Evolutionary conservation across 352 stramenopile genomes (phyloP), one percentile per base, ranked within the genome.

Genomic region (Globisporangium ultimum): DNA sequence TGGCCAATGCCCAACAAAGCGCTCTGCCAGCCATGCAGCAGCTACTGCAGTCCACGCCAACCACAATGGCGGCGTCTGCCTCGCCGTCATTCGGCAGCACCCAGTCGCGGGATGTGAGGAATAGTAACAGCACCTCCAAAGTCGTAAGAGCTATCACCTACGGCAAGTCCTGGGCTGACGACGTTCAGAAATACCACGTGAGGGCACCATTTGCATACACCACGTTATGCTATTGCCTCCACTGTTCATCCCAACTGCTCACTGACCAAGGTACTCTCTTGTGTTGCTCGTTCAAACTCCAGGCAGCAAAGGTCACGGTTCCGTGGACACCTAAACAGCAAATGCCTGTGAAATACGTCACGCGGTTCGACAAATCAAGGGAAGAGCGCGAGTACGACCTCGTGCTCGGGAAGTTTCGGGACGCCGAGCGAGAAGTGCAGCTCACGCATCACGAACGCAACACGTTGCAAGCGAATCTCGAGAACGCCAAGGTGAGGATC

Each of bases 321-420:
- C 82, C 79, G n/a, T 91, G 82, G 82, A 36, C 40, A 12, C 70
- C 74, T 2, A 74, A 84, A 18, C 71, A 89, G 46, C 78, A 87
- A 28, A 62, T 64, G 17, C 68, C 70, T 0, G 72, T 91, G 13
- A 77, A 71, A n/a, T 67, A 88, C 58, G 71, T 89, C 58, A 91
- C 82, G 17, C 69, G 82, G 9, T 85, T 87, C 46, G 79, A 88
- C 18, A 89, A 88, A 54, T 83, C 79, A 14, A 64, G 79, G 17
- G 68, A 89, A 64, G 78, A 91, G 58, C 74, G 82, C 2, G 74
- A 89, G 41, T 91, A 89, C 50, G 78, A 91, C 56, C 58, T 85
- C 41, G 70, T 91, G 32, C 53, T 86, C 15, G 79, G 76, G n/a
- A 78, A 86, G 34, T 87, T 86, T 47, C 77, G 82, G 0, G 76